Evolutionary conservation across 148 eudicot genomes (phyloP).

Genomic region (Camellia sinensis): DNA sequence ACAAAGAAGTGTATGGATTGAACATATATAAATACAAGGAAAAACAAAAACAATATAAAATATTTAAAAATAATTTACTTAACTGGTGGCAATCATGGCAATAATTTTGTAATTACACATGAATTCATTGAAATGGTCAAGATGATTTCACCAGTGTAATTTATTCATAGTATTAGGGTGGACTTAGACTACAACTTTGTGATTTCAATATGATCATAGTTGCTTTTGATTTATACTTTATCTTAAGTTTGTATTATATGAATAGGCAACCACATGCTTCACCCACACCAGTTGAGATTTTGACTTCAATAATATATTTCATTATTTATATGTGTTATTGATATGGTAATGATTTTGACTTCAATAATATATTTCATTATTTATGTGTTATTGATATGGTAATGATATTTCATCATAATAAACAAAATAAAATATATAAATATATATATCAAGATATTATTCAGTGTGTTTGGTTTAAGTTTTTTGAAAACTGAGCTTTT

Average conservation of each 20-base stretch:
- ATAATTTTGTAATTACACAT: background rate
- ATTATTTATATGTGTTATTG: too few relatives aligned
- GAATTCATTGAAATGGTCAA: background rate
- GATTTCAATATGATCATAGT: background rate
- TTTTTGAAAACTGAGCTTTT: too few relatives aligned
- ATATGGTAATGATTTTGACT: background rate
- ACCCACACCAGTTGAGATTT: background rate
- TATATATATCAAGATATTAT: too few relatives aligned
- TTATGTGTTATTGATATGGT: background rate
- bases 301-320: background rate
- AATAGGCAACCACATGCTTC: background rate
- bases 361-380: too few relatives aligned
- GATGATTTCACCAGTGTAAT: background rate
- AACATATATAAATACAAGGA: background rate
- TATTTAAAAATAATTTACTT: background rate
- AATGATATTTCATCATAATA: too few relatives aligned
- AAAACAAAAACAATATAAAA: background rate
- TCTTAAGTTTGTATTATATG: too few relatives aligned
- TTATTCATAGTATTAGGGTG: background rate
- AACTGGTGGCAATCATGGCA: background rate
- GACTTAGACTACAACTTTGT: background rate
- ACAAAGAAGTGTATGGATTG: background rate
- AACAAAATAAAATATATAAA: too few relatives aligned
- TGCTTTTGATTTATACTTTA: background rate
- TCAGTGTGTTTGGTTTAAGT: too few relatives aligned